Evolutionary conservation across 805 yeast species (phyloP), one percentile per base, ranked within the genome.

Genomic region (Yarrowia divulgata): DNA sequence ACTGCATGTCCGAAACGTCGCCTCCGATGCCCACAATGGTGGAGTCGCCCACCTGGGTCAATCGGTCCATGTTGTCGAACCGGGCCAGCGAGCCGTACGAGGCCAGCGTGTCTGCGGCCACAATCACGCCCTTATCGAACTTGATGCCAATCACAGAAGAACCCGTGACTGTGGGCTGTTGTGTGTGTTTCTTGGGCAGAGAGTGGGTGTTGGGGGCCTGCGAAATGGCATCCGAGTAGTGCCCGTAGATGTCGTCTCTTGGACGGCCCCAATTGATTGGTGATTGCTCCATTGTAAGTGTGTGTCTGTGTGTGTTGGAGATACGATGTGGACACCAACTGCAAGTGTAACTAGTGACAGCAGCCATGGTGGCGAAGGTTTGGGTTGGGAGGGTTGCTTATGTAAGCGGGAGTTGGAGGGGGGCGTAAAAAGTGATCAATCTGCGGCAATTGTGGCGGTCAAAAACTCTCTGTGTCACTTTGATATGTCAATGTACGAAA

Each of bases 211-310:
- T 80, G 62, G 97, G 90, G 74, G 93, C 94, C 62, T 84, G 79
- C 69, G 83, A 83, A 78, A 90, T 75, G 48, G 72, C 70, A 34
- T 69, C 50, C 72, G 79, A 90, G 81, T 93, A 95, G 8, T 81
- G 77, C 18, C 99, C 99, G 75, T 95, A 95, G 1, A 88, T 84
- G 54, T 85, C 87, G 77, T 90, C 88, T 48, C 89, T 83, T 70
- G 98, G 98, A 81, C 98, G 90, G 29, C 98, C 99, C 99, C 99
- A 94, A 74, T 85, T 84, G 75, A 84, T 88, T 72, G 97, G 98
- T 83, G 90, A 91, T 91, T 95, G 98, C 76, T 94, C 90, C 99
- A 94, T 95, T 57, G 37, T 18, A 19, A 43, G 48, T 42, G 45
- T 42, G 45, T 58, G 29, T 2, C 52, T 62, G 10, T 8, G 40